Base-by-base conservation (phyloP, 78 protist species). In the Blattamonas nauphoetae region DNA sequence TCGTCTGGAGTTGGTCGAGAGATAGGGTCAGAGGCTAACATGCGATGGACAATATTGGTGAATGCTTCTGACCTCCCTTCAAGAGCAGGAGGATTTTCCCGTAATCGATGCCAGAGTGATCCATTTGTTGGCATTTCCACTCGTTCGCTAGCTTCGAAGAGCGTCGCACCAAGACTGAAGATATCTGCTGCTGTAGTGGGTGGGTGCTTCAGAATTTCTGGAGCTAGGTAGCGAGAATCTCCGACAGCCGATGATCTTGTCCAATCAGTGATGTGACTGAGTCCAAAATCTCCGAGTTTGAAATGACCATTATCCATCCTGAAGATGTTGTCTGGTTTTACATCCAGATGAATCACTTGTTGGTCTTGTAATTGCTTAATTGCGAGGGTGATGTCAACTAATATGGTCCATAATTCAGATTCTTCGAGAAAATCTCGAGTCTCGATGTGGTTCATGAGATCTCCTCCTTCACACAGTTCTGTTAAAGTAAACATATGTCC, bases 291-390 rank as follows among this genome's bases (percentile, higher is more conserved):
- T 4, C 96, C 96, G 41, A 94, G 79, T 78, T 94, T 94, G 44
- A 94, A 71, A 0, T 63, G n/a, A 78, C 89, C 87, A 35, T 41
- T n/a, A 11, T 84, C 45, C 41, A 82, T 80, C 42, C 92, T 41
- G 44, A 92, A 91, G 44, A 94, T 84, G 79, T 94, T 94, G 5
- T 90, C 96, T 2, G 96, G 92, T 87, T 94, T 94, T n/a, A 94
- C 79, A 90, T 94, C 96, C 41, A 92, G 41, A 84, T 94, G 96
- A 33, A 94, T 33, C 86, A 94, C 84, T n/a, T 90, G 42, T 35
- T 21, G 86, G 35, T 41, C 1, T 86, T 94, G 96, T 1, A 94
- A 79, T 42, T 89, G 91, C 84, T 88, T 42, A 0, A 92, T 85
- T 4, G 93, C 96, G 21, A 85, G 87, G 45, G 90, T 87, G 33